A percentile compares a stretch with the other conserved stretches of the same genome.
Conservation (phyloP, 2,329 filamentous ascomycete genomes). For the Paramyrothecium roridum region DNA sequence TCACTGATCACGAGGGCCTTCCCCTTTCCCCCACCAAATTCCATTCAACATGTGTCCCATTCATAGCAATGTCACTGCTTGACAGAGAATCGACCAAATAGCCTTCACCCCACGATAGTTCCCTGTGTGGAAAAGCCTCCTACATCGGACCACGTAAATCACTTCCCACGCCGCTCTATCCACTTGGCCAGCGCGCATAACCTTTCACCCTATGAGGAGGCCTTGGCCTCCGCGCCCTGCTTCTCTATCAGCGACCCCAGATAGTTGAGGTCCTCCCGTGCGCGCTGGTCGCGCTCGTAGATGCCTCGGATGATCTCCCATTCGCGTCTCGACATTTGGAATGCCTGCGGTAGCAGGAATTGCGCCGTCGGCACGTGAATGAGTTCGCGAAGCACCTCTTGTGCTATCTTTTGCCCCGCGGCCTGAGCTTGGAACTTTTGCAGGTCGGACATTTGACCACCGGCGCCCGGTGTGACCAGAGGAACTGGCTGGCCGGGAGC, state of each 20-base stretch:
- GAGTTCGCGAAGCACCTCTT: constrained; percentile 61
- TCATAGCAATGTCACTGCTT: too few relatives aligned
- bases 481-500: background rate
- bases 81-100: too few relatives aligned
- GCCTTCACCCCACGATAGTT: too few relatives aligned
- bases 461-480: constrained; percentile 3
- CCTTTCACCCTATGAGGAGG: constrained; percentile 6
- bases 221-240: constrained; percentile 27
- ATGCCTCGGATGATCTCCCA: constrained; percentile 72
- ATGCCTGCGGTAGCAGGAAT: constrained; percentile 67
- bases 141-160: too few relatives aligned
- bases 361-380: constrained; percentile 63
- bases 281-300: constrained; percentile 61
- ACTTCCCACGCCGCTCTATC: too few relatives aligned
- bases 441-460: constrained; percentile 25
- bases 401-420: constrained; percentile 54
- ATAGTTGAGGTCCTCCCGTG: constrained; percentile 59
- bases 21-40: too few relatives aligned
- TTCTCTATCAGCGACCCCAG: constrained; percentile 54
- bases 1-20: too few relatives aligned
- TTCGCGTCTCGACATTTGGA: constrained; percentile 66
- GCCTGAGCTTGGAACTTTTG: constrained; percentile 40
- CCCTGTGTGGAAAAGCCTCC: too few relatives aligned
- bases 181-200: background rate
- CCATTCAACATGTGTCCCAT: too few relatives aligned